A percentile compares a stretch with the other conserved stretches of the same genome.
Conservation (phyloP, 768 basidiomycete genomes). For the Mrakia frigida region DNA sequence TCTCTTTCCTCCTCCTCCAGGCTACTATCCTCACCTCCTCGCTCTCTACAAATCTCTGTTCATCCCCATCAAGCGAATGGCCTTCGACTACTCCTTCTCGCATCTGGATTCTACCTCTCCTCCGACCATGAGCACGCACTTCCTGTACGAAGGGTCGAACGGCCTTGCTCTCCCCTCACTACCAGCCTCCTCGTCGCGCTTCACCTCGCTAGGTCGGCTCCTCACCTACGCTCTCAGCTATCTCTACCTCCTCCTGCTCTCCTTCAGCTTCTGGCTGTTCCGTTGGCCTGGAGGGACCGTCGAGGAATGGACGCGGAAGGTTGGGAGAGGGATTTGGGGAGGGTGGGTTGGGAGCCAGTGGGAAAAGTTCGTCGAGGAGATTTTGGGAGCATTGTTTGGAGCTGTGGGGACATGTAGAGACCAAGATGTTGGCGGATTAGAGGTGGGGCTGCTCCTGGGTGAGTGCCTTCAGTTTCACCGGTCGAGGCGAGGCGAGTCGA, state of each 20-base stretch:
- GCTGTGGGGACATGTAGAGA: conserved; percentile 65
- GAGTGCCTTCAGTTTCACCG: background rate
- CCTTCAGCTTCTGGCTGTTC: conserved; percentile 35
- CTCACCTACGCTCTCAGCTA: conserved; percentile 50
- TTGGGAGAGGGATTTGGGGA: conserved; percentile 5
- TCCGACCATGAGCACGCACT: conserved; percentile 47
- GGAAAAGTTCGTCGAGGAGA: conserved; percentile 52
- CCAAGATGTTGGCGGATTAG: conserved; percentile 55
- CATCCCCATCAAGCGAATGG: conserved; percentile 53
- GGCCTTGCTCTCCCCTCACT: conserved; percentile 55
- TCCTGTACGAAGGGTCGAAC: conserved; percentile 61
- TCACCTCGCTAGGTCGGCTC: conserved; percentile 27
- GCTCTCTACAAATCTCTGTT: conserved; percentile 60
- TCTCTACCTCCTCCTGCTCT: conserved; percentile 41
- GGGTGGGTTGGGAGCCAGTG: conserved; percentile 51
- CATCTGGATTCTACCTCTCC: conserved; percentile 8
- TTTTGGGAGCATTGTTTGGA: conserved; percentile 64
- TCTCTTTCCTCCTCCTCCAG: conserved; percentile 43
- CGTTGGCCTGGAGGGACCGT: background rate
- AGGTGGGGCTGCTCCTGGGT: conserved; percentile 64
- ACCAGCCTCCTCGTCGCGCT: conserved; percentile 29
- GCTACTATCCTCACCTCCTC: conserved; percentile 69
- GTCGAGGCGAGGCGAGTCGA: background rate
- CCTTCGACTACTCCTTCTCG: conserved; percentile 60
- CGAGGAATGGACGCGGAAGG: conserved; percentile 5